phyloP scores from a whole-genome alignment of 495 filamentous ascomycete genomes.

The Thermothielavioides terrestris region DNA sequence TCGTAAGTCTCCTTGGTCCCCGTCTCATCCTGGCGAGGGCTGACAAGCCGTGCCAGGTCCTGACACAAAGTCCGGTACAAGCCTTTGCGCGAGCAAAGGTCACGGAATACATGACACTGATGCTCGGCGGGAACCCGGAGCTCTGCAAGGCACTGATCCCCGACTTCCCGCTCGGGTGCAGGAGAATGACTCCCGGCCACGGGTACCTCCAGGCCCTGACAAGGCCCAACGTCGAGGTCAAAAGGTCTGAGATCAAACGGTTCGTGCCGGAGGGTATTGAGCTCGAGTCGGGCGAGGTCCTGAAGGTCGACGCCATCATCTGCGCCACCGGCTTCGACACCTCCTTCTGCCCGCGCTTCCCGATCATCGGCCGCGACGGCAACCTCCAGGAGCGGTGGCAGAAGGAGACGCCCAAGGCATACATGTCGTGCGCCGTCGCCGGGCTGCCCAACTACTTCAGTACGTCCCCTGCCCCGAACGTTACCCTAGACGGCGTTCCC shows the following conservation, averaged over 20 bases:
- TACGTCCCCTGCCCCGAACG: conserved; percentile 16
- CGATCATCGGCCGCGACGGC: conserved; percentile 46
- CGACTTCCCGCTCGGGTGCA: conserved; percentile 54
- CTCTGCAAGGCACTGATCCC: conserved; percentile 51
- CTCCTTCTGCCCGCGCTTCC: conserved; percentile 53
- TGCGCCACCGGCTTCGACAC: conserved; percentile 64
- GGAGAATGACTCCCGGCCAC: conserved; percentile 59
- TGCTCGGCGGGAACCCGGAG: conserved; percentile 33
- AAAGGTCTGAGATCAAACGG: conserved; percentile 46
- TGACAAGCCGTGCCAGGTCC: conserved; percentile 12
- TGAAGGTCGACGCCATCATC: conserved; percentile 54
- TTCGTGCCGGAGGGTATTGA: conserved; percentile 54
- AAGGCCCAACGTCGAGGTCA: conserved; percentile 51
- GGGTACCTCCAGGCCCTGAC: conserved; percentile 58
- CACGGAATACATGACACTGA: conserved; percentile 37
- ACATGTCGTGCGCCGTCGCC: conserved; percentile 39
- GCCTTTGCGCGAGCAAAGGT: conserved; percentile 25
- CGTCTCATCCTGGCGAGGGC: neutral
- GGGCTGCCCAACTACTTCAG: conserved; percentile 44
- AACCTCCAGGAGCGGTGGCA: conserved; percentile 38
- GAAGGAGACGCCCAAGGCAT: conserved; percentile 30
- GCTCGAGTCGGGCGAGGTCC: conserved; percentile 45
- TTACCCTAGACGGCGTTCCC: neutral
- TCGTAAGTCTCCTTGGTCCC: conserved; percentile 24
- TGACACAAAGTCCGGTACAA: conserved; percentile 32